Base-by-base conservation (phyloP, 768 basidiomycete species). In the Leccinum disarticulatum region DNA sequence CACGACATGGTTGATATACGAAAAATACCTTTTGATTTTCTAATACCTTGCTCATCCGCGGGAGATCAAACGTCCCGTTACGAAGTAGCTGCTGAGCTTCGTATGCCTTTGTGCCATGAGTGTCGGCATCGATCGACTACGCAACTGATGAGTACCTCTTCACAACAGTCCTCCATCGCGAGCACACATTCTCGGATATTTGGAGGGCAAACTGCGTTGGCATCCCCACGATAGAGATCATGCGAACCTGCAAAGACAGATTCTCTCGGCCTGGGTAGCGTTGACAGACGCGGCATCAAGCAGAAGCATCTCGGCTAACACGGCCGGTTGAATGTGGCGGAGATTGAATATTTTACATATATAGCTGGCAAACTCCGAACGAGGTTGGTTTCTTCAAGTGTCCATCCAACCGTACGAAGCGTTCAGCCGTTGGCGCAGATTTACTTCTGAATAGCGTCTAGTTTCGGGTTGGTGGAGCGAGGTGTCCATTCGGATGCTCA, bases 381-480 rank as follows among this genome's bases (percentile, higher is more conserved):
- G 66, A 66, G 28, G 41, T 55, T 8, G 2, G 0, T 64, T 67
- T 67, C 70, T 70, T 61, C 76, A 69, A 79, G 87, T 90, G 87
- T 88, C 87, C 83, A 80, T 59, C 68, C 86, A 81, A 87, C 86
- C 80, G 59, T 69, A 72, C 73, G 87, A 87, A 87, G 80, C 87
- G 86, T 81, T 41, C 75, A 80, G 80, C 81, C 71, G 53, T 66
- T 53, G 63, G 78, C 77, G 70, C 76, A 80, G 78, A 68, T 55
- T 59, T 43, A 1, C 33, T 72, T 79, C 80, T 83, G 78, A 71
- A 83, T 84, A 77, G 41, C 86, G 87, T 87, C 77, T 63, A 71
- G 73, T 70, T 80, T 87, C 87, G 80, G 82, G 88, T 88, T 85
- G 87, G 78, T 80, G 86, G 87, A 89, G 87, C 87, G 86, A 88